These are phyloP conservation scores for Diaporthe eres DNA, from an alignment of 2,329 filamentous ascomycete species.

Conservation along the genomic window DNA sequence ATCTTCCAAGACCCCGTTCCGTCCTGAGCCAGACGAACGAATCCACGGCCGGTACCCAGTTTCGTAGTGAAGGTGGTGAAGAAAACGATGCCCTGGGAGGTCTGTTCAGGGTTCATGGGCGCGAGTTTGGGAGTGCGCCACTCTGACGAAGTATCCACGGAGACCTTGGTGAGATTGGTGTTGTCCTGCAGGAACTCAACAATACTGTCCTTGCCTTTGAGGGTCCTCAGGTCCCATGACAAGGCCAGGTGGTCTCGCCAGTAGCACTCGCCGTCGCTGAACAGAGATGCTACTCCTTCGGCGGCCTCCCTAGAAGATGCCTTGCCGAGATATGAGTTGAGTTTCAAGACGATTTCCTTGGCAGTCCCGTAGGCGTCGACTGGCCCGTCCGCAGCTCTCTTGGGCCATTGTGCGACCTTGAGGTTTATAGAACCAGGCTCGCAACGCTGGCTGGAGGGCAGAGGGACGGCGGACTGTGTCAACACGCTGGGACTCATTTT, in stretches of 20 bases:
- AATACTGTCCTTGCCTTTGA: slow-evolving; percentile 60
- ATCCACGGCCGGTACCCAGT: slow-evolving; percentile 68
- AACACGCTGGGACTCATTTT: slow-evolving; percentile 37
- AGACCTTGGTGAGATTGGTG: slow-evolving; percentile 59
- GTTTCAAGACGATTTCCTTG: slow-evolving; percentile 51
- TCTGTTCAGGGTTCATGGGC: slow-evolving; percentile 64
- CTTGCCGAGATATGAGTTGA: slow-evolving; percentile 59
- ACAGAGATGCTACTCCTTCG: slow-evolving; percentile 49
- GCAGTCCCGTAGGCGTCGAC: slow-evolving; percentile 56
- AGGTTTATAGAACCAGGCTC: slow-evolving; percentile 70
- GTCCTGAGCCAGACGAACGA: slow-evolving; percentile 65
- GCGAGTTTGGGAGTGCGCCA: slow-evolving; percentile 59
- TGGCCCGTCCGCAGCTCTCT: slow-evolving; percentile 47
- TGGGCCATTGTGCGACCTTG: slow-evolving; percentile 59
- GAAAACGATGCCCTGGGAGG: slow-evolving; percentile 67
- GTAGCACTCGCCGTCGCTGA: slow-evolving; percentile 60
- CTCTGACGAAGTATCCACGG: slow-evolving; percentile 60
- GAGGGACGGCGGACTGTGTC: neutral
- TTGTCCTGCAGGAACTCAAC: slow-evolving; percentile 55
- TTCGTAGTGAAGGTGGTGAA: slow-evolving; percentile 69
- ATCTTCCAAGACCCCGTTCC: slow-evolving; percentile 67
- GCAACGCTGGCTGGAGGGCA: slow-evolving; percentile 39
- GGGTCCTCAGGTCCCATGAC: slow-evolving; percentile 68
- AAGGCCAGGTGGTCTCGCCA: slow-evolving; percentile 73
- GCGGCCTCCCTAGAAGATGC: slow-evolving; percentile 47